Base-by-base conservation (phyloP, 495 filamentous ascomycete species). In the Xanthoparmelia taractica region DNA sequence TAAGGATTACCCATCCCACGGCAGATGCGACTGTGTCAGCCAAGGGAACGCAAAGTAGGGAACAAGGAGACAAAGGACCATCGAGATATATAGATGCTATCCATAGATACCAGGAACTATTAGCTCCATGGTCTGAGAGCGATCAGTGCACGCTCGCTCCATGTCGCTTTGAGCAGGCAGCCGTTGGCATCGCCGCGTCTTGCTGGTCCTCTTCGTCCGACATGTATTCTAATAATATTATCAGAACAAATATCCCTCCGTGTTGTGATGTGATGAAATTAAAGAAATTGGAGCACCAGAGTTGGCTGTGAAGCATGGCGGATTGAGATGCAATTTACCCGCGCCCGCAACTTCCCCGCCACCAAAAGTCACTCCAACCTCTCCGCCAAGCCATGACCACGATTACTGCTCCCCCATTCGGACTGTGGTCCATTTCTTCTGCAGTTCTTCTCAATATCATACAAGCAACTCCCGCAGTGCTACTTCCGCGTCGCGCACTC, bases 261-360 rank as follows among this genome's bases (percentile, higher is more conserved):
- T n/a, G n/a, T n/a, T n/a, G n/a, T n/a, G n/a, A n/a, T n/a, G n/a
- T n/a, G n/a, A n/a, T n/a, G n/a, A n/a, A n/a, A n/a, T n/a, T n/a
- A n/a, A n/a, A n/a, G n/a, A n/a, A n/a, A n/a, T n/a, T n/a, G n/a
- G n/a, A n/a, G n/a, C n/a, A n/a, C n/a, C n/a, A n/a, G n/a, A n/a
- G n/a, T n/a, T n/a, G n/a, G n/a, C n/a, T n/a, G n/a, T n/a, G n/a
- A n/a, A n/a, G n/a, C n/a, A n/a, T n/a, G n/a, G n/a, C n/a, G n/a
- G n/a, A n/a, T n/a, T n/a, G n/a, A n/a, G n/a, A n/a, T n/a, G n/a
- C n/a, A n/a, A n/a, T n/a, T n/a, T 54, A 17, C 56, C n/a, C 56
- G 56, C 33, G 55, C 56, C 56, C 56, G 34, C 29, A 43, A 60
- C 20, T 48, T 52, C 41, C 59, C 59, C 43, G 59, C 59, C 59